Evolutionary conservation across 163 green algal genomes (phyloP), one percentile per base, ranked within the genome.

Genomic region (Picocystis sp.): DNA sequence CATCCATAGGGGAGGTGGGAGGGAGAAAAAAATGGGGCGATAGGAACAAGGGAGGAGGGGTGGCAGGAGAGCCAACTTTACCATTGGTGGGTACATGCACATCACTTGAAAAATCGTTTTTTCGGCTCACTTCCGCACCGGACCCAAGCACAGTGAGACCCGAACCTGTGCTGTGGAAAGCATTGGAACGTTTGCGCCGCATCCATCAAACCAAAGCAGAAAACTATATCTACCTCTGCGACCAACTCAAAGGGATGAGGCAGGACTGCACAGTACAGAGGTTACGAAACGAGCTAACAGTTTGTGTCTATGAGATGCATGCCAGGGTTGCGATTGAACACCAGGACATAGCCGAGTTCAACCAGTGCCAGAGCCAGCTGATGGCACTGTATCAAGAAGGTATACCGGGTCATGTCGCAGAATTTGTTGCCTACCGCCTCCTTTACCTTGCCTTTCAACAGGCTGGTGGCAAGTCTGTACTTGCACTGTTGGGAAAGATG

Each of bases 221-320:
- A 10, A 67, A 66, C 47, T 86, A 82, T 49, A 82, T 89, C 47
- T 93, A 89, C 56, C 57, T 67, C 3, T 53, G 67, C 25, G 84
- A 94, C 61, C 84, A 94, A 73, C 81, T 93, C 67, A 93, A 94
- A 72, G 57, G 72, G 52, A 82, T 94, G 74, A 72, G 84, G 23
- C 84, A 94, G 66, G 84, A 94, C 74, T 81, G 70, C 63, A 87
- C 78, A 0, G 81, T 94, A 44, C 84, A 94, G 74, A 71, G 76
- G 50, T 65, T 94, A 21, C 72, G 73, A 21, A 75, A 74, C 19
- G 58, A 59, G 2, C 58, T 89, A 9, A 60, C 79, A 14, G 77
- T 82, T 52, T 50, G 71, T 12, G 71, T 66, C 45, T 93, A 93
- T 45, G 82, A 93, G 65, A 77, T 77, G 3, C 77, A 88, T 51